phyloP scores from a whole-genome alignment of 139 green algal species.

The Pleodorina starrii region DNA sequence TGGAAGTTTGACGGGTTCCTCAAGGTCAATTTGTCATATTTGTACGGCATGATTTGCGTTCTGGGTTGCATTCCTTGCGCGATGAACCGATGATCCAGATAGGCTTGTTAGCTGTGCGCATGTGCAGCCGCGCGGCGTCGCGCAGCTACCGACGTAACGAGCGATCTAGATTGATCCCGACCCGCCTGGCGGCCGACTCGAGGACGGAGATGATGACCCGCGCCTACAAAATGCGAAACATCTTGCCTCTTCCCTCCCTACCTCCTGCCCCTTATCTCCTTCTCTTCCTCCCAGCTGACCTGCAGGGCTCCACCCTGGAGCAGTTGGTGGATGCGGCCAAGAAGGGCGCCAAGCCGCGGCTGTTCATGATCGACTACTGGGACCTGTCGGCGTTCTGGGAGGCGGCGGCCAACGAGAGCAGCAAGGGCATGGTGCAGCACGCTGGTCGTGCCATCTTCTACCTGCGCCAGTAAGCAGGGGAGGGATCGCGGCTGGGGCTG shows the following conservation, averaged over 20 bases:
- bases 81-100: background rate
- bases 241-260: background rate
- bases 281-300: slow-evolving; percentile 34
- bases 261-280: background rate
- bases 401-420: too few relatives aligned
- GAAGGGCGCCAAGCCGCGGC: slow-evolving; percentile 52
- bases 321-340: slow-evolving; percentile 52
- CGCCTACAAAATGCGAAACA: background rate
- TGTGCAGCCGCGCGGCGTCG: too few relatives aligned
- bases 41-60: background rate
- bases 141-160: too few relatives aligned
- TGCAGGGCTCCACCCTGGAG: slow-evolving; percentile 52
- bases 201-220: too few relatives aligned
- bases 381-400: slow-evolving; percentile 37
- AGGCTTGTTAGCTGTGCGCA: background rate
- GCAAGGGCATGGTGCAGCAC: slow-evolving; percentile 47
- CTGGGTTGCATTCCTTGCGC: background rate
- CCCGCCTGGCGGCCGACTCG: too few relatives aligned
- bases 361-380: slow-evolving; percentile 60
- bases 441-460: slow-evolving; percentile 53
- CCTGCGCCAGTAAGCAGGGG: slow-evolving; percentile 55
- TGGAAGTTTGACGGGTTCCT: background rate
- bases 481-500: background rate
- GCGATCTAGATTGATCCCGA: too few relatives aligned
- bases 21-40: background rate